phyloP scores from a whole-genome alignment of 768 basidiomycete genomes.

The Collybiopsis luxurians region DNA sequence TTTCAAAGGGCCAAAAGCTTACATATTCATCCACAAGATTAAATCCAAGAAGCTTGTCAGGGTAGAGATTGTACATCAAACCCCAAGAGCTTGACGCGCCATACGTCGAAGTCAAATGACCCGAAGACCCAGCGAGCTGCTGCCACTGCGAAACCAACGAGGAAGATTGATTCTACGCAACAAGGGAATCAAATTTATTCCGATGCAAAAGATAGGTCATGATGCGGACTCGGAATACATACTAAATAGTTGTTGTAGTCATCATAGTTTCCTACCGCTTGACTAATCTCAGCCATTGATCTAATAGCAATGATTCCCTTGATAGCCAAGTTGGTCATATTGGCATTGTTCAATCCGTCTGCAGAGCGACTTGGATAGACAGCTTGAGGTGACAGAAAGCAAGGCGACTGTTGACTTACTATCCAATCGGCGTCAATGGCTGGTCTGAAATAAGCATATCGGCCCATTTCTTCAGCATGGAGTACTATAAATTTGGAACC shows the following conservation, averaged over 20 bases:
- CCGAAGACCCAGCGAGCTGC: neutral
- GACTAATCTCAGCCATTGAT: constrained; percentile 13
- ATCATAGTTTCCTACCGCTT: neutral
- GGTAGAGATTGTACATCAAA: constrained; percentile 44
- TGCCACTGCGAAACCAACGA: constrained; percentile 8
- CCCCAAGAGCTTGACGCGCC: constrained; percentile 23
- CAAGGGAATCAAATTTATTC: neutral
- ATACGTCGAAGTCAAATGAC: constrained; percentile 12
- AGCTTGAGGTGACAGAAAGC: neutral
- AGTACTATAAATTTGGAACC: no score
- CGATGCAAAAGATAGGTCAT: neutral
- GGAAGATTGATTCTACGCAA: neutral
- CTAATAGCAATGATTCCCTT: constrained; percentile 13
- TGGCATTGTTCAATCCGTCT: constrained; percentile 2
- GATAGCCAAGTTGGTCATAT: constrained; percentile 14
- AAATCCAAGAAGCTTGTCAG: constrained; percentile 36
- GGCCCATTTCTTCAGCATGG: constrained; percentile 3
- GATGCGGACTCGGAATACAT: neutral
- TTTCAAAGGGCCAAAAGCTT: neutral
- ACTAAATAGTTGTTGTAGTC: neutral
- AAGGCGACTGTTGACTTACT: constrained; percentile 1
- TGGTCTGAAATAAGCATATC: neutral
- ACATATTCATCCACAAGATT: constrained; percentile 7
- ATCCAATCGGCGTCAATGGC: constrained; percentile 8
- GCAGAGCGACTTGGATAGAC: neutral